A percentile compares a stretch with the other conserved stretches of the same genome.
Evolutionary conservation across 2,329 filamentous ascomycete species (phyloP).

Genomic region (Hymenoscyphus salicellus): DNA sequence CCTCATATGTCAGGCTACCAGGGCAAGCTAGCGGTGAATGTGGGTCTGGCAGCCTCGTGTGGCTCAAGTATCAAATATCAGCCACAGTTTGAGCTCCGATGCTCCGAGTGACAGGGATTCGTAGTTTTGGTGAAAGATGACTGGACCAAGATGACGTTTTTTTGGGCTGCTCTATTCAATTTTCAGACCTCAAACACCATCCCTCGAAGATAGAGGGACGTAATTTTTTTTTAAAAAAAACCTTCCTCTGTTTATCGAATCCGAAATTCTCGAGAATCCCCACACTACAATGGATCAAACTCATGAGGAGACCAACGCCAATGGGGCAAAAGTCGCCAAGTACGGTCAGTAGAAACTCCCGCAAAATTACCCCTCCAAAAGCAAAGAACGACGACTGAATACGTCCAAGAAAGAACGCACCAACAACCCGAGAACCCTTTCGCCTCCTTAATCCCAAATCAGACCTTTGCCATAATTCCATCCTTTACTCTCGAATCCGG

Average conservation of each 20-base stretch:
- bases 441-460: conserved; percentile 78
- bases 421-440: conserved; percentile 79
- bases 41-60: too few relatives aligned
- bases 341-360: conserved; percentile 31
- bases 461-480: conserved; percentile 81
- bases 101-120: background rate
- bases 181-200: background rate
- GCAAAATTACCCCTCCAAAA: conserved; percentile 5
- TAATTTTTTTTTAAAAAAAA: background rate
- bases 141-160: conserved; percentile 21
- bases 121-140: conserved; percentile 7
- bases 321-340: conserved; percentile 7
- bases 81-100: background rate
- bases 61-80: background rate
- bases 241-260: background rate
- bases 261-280: background rate
- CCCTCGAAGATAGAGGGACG: background rate
- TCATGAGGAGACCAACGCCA: background rate
- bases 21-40: background rate
- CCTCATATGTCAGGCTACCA: background rate
- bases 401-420: conserved; percentile 36
- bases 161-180: background rate
- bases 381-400: conserved; percentile 55
- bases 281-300: conserved; percentile 5
- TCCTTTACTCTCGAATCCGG: conserved; percentile 92